A percentile compares a stretch with the other conserved stretches of the same genome.
phyloP scores from a whole-genome alignment of 306 rosid genomes.

The Acacia acuminata region DNA sequence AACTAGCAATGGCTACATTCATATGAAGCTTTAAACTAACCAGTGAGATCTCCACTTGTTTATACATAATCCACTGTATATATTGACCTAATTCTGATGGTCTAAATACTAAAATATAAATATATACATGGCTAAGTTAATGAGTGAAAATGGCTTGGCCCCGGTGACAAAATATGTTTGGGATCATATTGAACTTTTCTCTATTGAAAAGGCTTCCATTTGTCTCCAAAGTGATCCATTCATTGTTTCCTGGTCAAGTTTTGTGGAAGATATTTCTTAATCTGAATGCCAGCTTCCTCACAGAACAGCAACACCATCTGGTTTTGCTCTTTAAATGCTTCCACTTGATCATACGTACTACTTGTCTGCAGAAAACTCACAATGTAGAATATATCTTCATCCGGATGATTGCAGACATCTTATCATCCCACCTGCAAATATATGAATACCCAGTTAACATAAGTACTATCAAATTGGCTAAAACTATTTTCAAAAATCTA shows the following conservation, averaged over 20 bases:
- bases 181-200: slow-evolving; percentile 72
- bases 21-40: not conserved
- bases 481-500: too few relatives aligned
- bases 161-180: slow-evolving; percentile 65
- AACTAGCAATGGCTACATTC: not conserved
- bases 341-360: slow-evolving; percentile 27
- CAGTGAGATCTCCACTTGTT: not conserved
- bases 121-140: not conserved
- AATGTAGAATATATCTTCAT: slow-evolving; percentile 63
- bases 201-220: slow-evolving; percentile 51
- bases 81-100: not conserved
- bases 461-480: too few relatives aligned
- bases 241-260: slow-evolving; percentile 50
- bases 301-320: slow-evolving; percentile 54
- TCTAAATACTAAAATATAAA: not conserved
- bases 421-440: slow-evolving; percentile 67
- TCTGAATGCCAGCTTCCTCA: slow-evolving; percentile 37
- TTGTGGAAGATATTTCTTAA: slow-evolving; percentile 66
- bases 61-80: not conserved
- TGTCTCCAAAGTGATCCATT: slow-evolving; percentile 64
- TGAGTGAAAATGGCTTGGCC: slow-evolving; percentile 71
- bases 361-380: slow-evolving; percentile 50
- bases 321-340: slow-evolving; percentile 43
- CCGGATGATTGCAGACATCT: slow-evolving; percentile 63
- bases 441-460: too few relatives aligned